Base-by-base conservation (phyloP, 148 eudicot genomes). In the Camellia lanceoleosa region DNA sequence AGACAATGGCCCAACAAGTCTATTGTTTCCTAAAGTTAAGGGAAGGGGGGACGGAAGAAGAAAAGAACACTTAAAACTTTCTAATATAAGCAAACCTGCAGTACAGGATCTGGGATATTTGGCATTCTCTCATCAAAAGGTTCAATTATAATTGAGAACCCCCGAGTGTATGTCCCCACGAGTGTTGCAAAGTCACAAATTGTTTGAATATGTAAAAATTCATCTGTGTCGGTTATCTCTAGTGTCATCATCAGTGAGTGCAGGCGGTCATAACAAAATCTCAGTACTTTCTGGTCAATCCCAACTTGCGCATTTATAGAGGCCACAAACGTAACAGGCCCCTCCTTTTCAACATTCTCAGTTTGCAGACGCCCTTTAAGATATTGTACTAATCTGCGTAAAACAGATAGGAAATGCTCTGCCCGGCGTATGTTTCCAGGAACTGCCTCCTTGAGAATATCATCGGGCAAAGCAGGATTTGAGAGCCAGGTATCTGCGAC, bases 51-150 rank as follows among this genome's bases (percentile, higher is more conserved):
- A 30, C 71, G 71, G 69, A 41, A 64, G 42, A 7, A 70, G 10
- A 68, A 52, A 43, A 62, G 5, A 63, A 1, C 43, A 52, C 30
- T 10, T 55, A 55, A 78, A 44, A 38, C 46, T 70, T 30, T 30
- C 60, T 1, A 16, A 62, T 7, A 10, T 23, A 55, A 78, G 78
- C 83, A 80, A 78, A 92, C 99, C 97, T 96, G 99, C 79, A 96
- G 84, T 19, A 96, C 89, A 38, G 99, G 99, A 80, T 96, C 99
- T 75, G 99, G 97, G 82, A 96, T 88, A 83, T 94, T 92, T 52
- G 99, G 95, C 99, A 96, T 96, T 88, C 99, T 91, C 79, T 96
- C 99, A 83, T 96, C 99, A 79, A 75, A 90, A 51, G 99, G 99
- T 85, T 96, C 99, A 81, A 96, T 94, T 42, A 96, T 96, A 59